phyloP scores from a whole-genome alignment of 2,329 filamentous ascomycete genomes.

The Colletotrichum higginsianum region DNA sequence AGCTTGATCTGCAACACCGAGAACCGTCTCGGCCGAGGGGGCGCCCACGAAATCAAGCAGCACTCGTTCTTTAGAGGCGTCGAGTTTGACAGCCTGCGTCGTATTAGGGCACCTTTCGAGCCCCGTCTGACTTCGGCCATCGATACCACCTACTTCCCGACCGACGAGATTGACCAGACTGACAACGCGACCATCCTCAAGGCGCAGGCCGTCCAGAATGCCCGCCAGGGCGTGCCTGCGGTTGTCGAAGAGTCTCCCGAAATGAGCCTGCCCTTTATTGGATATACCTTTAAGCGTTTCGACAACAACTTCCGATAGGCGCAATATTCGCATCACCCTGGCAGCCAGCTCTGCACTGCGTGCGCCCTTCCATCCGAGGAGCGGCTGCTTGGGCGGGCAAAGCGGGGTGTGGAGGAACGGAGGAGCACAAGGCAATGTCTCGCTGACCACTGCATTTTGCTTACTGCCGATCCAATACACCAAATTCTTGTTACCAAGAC shows the following conservation, averaged over 20 bases:
- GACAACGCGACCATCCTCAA: conserved; percentile 91
- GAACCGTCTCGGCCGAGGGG: conserved; percentile 88
- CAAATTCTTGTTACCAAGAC: conserved; percentile 38
- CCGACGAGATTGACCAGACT: conserved; percentile 97
- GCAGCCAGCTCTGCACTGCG: background rate
- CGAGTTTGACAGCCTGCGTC: conserved; percentile 91
- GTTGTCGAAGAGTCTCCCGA: conserved; percentile 85
- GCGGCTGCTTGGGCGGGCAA: background rate
- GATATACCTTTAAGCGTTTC: conserved; percentile 98
- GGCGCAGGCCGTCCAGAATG: conserved; percentile 83
- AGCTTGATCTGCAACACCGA: conserved; percentile 96
- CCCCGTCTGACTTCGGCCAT: conserved; percentile 93
- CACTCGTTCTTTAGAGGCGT: conserved; percentile 98
- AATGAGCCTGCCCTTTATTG: conserved; percentile 96
- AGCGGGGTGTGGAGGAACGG: background rate
- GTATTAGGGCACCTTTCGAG: conserved; percentile 96
- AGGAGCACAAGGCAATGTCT: conserved; percentile 2
- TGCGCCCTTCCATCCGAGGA: background rate
- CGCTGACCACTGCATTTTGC: conserved; percentile 32
- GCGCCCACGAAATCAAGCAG: conserved; percentile 91
- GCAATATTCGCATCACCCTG: background rate
- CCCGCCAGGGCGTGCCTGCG: conserved; percentile 58
- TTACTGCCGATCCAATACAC: conserved; percentile 31
- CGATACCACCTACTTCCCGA: conserved; percentile 98
- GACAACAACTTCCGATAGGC: conserved; percentile 76